Base-by-base conservation (phyloP, 2,329 filamentous ascomycete genomes). In the Nemania sp. region DNA sequence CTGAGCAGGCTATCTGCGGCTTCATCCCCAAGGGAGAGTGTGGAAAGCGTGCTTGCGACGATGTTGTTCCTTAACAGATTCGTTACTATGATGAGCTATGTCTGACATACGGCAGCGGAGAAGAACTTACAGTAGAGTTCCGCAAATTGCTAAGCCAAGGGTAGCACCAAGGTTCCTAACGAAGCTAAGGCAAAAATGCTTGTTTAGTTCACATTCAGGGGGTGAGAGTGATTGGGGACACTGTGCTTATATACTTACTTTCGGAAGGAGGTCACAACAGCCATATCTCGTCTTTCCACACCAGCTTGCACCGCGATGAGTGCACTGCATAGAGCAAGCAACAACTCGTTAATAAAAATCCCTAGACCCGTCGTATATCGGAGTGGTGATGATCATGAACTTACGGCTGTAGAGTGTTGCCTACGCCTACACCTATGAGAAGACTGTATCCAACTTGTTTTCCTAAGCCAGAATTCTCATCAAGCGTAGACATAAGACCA, bases 361-460 rank as follows among this genome's bases (percentile, higher is more conserved):
- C n/a, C n/a, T n/a, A n/a, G n/a, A n/a, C n/a, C n/a, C n/a, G n/a
- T n/a, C n/a, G n/a, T n/a, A n/a, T n/a, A n/a, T n/a, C n/a, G n/a
- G n/a, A n/a, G n/a, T n/a, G n/a, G n/a, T n/a, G n/a, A n/a, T n/a
- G n/a, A n/a, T 31, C 28, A 11, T 19, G 15, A 6, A 64, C 72
- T 65, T 37, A 74, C 73, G 77, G 77, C 54, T 80, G 78, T 22
- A 81, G 64, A 2, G 78, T 81, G 43, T 80, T 79, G 2, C 78
- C 78, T 14, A 80, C 75, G 1, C 79, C 79, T 0, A 78, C 68
- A 31, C 78, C 76, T 17, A 80, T 81, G 17, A 83, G 65, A 7
- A 82, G 63, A 0, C 73, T 75, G 57, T 81, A 83, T 2, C 80
- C 80, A 37, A 83, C 75, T 54, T 82, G 79, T 54, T 81, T 81